Base-by-base conservation (phyloP, 371 early-diverging fungal species). In the Apophysomyces variabilis region DNA sequence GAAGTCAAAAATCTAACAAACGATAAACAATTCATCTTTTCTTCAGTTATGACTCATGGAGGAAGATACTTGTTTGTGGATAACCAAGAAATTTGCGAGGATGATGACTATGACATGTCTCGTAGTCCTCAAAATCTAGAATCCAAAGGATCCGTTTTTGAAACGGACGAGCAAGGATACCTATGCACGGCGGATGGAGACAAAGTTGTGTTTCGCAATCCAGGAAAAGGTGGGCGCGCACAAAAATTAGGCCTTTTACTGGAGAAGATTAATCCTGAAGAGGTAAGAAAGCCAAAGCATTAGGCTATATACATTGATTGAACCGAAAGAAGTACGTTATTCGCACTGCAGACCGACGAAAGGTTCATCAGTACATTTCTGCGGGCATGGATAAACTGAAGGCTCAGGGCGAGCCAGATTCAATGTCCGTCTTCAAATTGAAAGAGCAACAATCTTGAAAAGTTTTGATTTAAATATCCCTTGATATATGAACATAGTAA, bases 21-120 rank as follows among this genome's bases (percentile, higher is more conserved):
- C 9, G 9, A 21, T 9, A 9, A 7, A 50, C 3, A 13, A 41
- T 26, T 26, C 41, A 41, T 41, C 41, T 41, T 41, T 41, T 13
- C 5, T 5, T 5, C 39, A 69, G 70, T 69, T 65, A 66, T 66
- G 14, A 69, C 46, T 7, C 70, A 69, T 57, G 70, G 70, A 11
- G 70, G 70, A 50, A 65, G 70, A n/a, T 69, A 62, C 26, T 43
- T 69, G 18, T 65, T 61, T 61, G 66, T 69, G 35, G 44, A 69
- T 38, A 58, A 69, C 21, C 60, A 65, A 50, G 57, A 69, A 59
- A 9, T 69, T 6, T 26, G 60, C n/a, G 66, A 47, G 16, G 70
- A 69, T 44, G 39, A 32, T 18, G 50, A 69, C 21, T 65, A 65
- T 41, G 60, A 69, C 39, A 56, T 69, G 61, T 37, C 62, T 16